These are phyloP conservation scores for Porcisia hertigi DNA, from an alignment of 208 protist genomes.

Conservation along the genomic window DNA sequence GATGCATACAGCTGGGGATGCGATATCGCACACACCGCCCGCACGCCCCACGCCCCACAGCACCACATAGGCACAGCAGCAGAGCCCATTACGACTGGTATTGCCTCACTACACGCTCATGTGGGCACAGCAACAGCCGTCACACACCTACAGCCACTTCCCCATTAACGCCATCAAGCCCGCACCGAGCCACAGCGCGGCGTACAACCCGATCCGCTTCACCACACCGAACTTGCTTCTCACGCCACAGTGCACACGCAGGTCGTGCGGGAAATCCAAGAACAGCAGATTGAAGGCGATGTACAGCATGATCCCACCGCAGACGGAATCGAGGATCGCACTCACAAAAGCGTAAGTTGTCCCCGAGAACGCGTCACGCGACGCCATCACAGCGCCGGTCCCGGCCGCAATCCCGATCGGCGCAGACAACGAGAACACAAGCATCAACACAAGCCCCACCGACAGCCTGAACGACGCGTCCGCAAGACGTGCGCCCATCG, in stretches of 20 bases:
- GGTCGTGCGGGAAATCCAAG: slow-evolving; percentile 57
- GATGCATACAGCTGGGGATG: neutral
- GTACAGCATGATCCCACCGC: slow-evolving; percentile 78
- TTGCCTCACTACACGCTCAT: neutral
- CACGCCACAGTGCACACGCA: slow-evolving; percentile 30
- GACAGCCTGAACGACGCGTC: slow-evolving; percentile 44
- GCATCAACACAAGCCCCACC: slow-evolving; percentile 39
- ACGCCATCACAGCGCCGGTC: slow-evolving; percentile 26
- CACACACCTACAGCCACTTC: slow-evolving; percentile 36
- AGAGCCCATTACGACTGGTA: neutral
- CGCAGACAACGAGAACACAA: slow-evolving; percentile 54
- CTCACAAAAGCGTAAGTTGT: slow-evolving; percentile 35
- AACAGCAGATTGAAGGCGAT: slow-evolving; percentile 65
- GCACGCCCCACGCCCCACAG: neutral
- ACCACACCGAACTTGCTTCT: neutral
- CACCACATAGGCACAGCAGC: neutral
- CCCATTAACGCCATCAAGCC: slow-evolving; percentile 47
- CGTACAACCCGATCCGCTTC: slow-evolving; percentile 34
- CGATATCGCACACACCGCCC: neutral
- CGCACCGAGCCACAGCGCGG: slow-evolving; percentile 45
- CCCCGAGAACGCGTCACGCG: slow-evolving; percentile 27
- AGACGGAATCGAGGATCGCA: slow-evolving; percentile 52
- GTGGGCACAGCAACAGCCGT: neutral
- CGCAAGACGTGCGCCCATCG: slow-evolving; percentile 54
- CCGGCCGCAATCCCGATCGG: slow-evolving; percentile 46